Base-by-base conservation (phyloP, 1,139 yeast genomes). In the Yamadazyma membranifaciens region DNA sequence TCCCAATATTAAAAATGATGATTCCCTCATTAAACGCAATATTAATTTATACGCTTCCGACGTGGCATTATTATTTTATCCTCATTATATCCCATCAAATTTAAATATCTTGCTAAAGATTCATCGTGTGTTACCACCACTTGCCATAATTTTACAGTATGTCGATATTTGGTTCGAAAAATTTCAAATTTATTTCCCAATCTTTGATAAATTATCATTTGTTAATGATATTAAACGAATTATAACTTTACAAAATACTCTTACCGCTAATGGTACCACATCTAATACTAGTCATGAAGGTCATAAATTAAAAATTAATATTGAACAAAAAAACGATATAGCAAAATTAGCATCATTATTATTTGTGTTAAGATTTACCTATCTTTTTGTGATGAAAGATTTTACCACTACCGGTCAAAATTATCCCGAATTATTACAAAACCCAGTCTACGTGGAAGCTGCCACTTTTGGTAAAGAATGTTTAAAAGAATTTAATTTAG, bases 161-260 rank as follows among this genome's bases (percentile, higher is more conserved):
- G 30, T 56, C 12, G 41, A 44, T 11, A 31, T 50, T 13, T 79
- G 66, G 50, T 78, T 78, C 51, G 54, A 50, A 3, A 55, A 60
- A 16, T 60, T 75, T 10, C 71, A 70, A 40, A 74, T 76, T 0
- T 63, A 65, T 38, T 57, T 68, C 46, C 83, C 84, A 1, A 64
- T 70, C 35, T 45, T 78, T 12, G 80, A 76, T 40, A 76, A 76
- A 47, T 35, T 36, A 2, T 45, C 49, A 1, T 60, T 64, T 40
- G 37, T 44, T 14, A 20, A 31, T 9, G 54, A 60, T 6, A 41
- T 67, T 29, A 39, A 42, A 3, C 52, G 55, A 34, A 37, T 55
- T 0, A 33, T 56, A 10, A 48, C 12, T 2, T 34, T 34, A 9
- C 32, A 49, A 27, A 42, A 40, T 11, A 43, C 31, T 14, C 44